Evolutionary conservation across 1,284 basidiomycete genomes (phyloP).

Genomic region (Ceratobasidium sp.): DNA sequence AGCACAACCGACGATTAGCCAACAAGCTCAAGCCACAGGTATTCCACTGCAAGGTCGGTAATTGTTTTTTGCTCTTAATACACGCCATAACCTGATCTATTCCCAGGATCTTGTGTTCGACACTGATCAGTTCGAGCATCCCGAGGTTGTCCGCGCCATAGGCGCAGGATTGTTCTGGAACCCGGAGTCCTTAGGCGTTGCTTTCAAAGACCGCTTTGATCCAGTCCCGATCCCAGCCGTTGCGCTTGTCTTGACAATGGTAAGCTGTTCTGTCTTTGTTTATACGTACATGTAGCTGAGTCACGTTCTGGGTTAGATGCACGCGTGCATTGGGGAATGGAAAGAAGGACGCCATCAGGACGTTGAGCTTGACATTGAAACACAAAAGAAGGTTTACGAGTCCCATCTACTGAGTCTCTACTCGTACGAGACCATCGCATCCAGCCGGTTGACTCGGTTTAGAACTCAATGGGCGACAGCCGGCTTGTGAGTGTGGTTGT

Average conservation of each 20-base stretch:
- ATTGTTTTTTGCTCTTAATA: too few species aligned
- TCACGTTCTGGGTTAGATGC: neutral
- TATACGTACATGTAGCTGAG: too few species aligned
- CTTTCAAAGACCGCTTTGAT: neutral
- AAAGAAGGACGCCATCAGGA: neutral
- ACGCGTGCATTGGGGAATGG: conserved; percentile 2
- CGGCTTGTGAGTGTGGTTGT: neutral
- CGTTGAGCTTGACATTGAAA: neutral
- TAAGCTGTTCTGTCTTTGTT: too few species aligned
- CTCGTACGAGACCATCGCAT: neutral
- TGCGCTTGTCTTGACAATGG: conserved; percentile 4
- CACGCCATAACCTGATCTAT: neutral
- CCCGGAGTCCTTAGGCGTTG: neutral
- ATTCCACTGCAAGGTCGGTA: neutral
- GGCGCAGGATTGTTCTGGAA: conserved; percentile 16
- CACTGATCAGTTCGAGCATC: neutral
- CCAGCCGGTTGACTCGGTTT: neutral
- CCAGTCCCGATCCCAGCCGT: neutral
- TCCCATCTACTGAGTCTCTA: conserved; percentile 1
- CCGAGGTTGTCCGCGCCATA: conserved; percentile 2
- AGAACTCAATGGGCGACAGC: neutral
- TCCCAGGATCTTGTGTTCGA: neutral
- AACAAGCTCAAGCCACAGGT: neutral
- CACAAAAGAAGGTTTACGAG: neutral
- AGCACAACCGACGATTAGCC: neutral